These are phyloP conservation scores for Colletotrichum siamense DNA, from an alignment of 2,329 filamentous ascomycete species.

Conservation along the genomic window DNA sequence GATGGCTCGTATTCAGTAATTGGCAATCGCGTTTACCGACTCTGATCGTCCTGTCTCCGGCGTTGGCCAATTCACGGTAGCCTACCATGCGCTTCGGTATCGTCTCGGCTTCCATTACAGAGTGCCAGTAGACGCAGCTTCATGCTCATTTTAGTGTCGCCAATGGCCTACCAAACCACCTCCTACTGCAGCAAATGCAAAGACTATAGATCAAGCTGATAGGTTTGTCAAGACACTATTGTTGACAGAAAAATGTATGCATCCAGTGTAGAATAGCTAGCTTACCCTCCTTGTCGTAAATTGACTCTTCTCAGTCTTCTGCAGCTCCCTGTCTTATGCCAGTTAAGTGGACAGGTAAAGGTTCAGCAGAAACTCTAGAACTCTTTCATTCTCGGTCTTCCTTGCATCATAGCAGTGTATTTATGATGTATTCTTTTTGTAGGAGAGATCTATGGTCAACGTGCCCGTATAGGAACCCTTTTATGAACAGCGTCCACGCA, in stretches of 20 bases:
- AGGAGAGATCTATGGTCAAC: accelerated
- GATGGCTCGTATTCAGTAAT: not conserved
- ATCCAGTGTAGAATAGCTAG: not conserved
- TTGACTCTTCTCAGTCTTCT: not conserved
- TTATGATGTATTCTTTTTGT: accelerated
- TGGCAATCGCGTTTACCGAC: not conserved
- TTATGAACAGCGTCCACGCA: not conserved
- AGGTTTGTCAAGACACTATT: not conserved
- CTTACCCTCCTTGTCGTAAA: not conserved
- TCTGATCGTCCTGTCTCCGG: not conserved
- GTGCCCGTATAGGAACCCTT: not conserved
- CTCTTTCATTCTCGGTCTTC: not conserved
- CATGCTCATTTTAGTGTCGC: not conserved
- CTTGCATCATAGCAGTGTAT: accelerated
- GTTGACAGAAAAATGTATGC: accelerated
- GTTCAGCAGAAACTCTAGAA: not conserved
- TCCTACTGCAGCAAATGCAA: accelerated
- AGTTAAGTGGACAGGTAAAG: not conserved
- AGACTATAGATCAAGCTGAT: not conserved
- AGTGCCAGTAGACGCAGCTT: not conserved
- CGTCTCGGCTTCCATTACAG: not conserved
- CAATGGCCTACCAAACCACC: not conserved
- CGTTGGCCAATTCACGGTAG: not conserved
- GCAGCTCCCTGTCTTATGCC: not conserved
- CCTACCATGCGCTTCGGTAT: not conserved